Evolutionary conservation across 768 basidiomycete genomes (phyloP).

Genomic region (Collybiopsis luxurians): DNA sequence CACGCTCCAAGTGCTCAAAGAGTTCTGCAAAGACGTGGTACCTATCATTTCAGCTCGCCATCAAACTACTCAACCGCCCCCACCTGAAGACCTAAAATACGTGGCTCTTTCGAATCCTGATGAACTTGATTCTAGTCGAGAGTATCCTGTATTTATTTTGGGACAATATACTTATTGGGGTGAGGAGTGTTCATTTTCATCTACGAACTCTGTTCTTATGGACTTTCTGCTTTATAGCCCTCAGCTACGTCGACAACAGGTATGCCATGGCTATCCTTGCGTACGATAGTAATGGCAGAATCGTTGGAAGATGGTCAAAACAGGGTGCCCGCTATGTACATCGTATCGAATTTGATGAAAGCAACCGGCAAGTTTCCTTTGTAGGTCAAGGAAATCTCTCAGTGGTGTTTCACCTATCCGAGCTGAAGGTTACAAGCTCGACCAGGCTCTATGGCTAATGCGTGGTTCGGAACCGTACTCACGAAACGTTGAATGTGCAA

Average conservation of each 20-base stretch:
- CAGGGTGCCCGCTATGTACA: neutral
- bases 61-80: neutral
- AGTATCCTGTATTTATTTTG: neutral
- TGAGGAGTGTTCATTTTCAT: neutral
- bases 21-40: neutral
- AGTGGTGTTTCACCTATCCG: neutral
- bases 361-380: neutral
- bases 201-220: neutral
- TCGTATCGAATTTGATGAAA: neutral
- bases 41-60: neutral
- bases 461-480: no score
- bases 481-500: no score
- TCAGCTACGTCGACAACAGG: neutral
- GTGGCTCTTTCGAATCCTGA: no score
- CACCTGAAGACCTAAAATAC: neutral
- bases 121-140: neutral
- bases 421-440: neutral
- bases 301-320: neutral
- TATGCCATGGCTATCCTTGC: neutral
- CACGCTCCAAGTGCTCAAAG: neutral
- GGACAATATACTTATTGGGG: neutral
- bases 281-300: neutral
- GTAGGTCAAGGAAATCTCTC: neutral
- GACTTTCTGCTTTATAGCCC: neutral
- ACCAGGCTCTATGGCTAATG: no score